Percentiles rank a stretch among this genome's conserved stretches.
phyloP scores from a whole-genome alignment of 2,329 filamentous ascomycete genomes.

The Fusarium sp. region DNA sequence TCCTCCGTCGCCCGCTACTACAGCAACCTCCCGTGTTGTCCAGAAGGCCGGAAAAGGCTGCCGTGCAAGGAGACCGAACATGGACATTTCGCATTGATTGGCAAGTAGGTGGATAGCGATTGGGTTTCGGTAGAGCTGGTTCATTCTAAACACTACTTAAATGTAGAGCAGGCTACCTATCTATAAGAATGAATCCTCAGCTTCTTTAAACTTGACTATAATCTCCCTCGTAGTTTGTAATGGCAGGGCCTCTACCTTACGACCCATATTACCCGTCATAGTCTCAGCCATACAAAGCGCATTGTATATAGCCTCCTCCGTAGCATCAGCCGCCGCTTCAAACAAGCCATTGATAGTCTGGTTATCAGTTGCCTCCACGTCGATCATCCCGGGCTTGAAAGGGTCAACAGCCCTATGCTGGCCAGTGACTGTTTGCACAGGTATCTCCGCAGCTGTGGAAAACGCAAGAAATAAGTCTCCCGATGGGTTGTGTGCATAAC shows the following conservation, averaged over 20 bases:
- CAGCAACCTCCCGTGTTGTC: no score
- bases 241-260: constrained; percentile 58
- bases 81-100: no score
- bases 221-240: neutral
- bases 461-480: constrained; percentile 75
- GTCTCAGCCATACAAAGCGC: constrained; percentile 71
- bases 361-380: constrained; percentile 58
- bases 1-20: no score
- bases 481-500: constrained; percentile 69
- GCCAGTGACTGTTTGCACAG: constrained; percentile 54
- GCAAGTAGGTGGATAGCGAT: no score
- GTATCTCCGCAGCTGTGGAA: constrained; percentile 66
- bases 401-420: constrained; percentile 55
- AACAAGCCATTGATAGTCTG: constrained; percentile 71
- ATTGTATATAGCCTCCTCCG: constrained; percentile 76
- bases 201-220: neutral
- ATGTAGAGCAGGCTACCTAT: neutral
- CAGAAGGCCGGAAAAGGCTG: no score
- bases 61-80: no score
- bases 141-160: no score
- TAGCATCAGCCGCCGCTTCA: constrained; percentile 71
- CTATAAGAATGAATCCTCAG: neutral
- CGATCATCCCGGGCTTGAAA: constrained; percentile 53
- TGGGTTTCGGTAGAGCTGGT: no score
- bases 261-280: constrained; percentile 65